Conservation (phyloP, 768 basidiomycete genomes). For the Megacollybia marginata region DNA sequence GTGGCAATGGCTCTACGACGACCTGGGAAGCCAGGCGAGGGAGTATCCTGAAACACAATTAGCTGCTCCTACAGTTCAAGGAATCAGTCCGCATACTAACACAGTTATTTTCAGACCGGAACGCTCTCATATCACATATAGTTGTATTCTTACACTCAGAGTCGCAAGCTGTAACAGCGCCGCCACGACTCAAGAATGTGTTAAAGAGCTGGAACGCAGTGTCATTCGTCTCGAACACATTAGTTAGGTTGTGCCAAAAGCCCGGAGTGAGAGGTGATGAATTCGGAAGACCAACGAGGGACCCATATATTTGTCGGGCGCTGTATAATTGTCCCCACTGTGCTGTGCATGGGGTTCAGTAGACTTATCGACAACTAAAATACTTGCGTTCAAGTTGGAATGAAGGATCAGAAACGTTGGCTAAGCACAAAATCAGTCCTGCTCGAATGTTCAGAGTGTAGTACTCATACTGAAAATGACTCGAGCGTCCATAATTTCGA, state of each 20-base stretch:
- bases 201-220: constrained; percentile 24
- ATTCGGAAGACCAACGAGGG: constrained; percentile 14
- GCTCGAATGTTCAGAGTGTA: not conserved
- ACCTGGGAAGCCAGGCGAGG: no score
- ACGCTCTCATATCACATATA: constrained; percentile 24
- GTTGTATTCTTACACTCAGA: constrained; percentile 20
- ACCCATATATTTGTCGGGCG: constrained; percentile 26
- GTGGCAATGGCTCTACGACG: no score
- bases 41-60: no score
- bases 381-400: constrained; percentile 18
- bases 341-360: constrained; percentile 12
- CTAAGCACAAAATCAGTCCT: constrained; percentile 3
- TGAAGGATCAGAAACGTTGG: constrained; percentile 17
- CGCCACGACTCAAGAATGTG: constrained; percentile 19
- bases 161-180: constrained; percentile 11
- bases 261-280: constrained; percentile 21
- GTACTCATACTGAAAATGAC: constrained; percentile 22
- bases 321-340: constrained; percentile 28
- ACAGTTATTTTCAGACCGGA: constrained; percentile 21
- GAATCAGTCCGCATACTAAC: constrained; percentile 2
- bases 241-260: constrained; percentile 34
- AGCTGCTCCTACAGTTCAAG: no score
- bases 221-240: constrained; percentile 20
- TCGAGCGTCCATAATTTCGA: constrained; percentile 28
- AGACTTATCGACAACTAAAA: not conserved